Evolutionary conservation across 2,329 filamentous ascomycete species (phyloP).

Genomic region (Pseudogymnoascus sp.): DNA sequence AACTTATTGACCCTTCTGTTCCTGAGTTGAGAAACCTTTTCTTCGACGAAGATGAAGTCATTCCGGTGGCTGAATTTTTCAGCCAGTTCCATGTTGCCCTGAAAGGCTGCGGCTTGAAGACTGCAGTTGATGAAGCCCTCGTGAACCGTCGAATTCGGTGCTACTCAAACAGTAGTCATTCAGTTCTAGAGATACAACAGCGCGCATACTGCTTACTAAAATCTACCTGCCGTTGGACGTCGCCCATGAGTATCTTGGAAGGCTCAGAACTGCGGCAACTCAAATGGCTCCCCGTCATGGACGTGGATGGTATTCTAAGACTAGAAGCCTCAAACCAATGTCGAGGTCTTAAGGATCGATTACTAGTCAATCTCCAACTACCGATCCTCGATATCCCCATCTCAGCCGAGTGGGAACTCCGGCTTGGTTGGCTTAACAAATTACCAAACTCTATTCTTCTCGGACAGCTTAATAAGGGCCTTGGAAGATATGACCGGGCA

Average conservation of each 20-base stretch:
- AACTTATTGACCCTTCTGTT: conserved; percentile 18
- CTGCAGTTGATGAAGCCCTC: conserved; percentile 16
- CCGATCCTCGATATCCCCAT: conserved; percentile 13
- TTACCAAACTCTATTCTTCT: conserved; percentile 10
- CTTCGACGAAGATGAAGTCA: conserved; percentile 23
- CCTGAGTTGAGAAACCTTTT: conserved; percentile 15
- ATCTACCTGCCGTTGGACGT: background rate
- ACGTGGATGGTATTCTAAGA: background rate
- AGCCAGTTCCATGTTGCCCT: conserved; percentile 15
- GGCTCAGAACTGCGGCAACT: background rate
- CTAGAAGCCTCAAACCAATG: conserved; percentile 17
- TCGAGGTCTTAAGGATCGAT: conserved; percentile 12
- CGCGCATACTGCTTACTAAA: background rate
- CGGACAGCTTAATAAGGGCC: background rate
- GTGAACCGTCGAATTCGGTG: conserved; percentile 12
- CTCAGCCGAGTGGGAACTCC: conserved; percentile 13
- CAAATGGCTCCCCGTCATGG: background rate
- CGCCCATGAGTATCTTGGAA: background rate
- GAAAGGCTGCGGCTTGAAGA: conserved; percentile 18
- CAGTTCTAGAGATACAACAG: conserved; percentile 4
- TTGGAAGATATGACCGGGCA: background rate
- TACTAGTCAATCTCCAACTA: conserved; percentile 16
- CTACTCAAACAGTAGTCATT: conserved; percentile 13
- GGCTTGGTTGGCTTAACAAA: conserved; percentile 17
- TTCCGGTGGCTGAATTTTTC: conserved; percentile 18